Percentiles rank a stretch among this genome's conserved stretches.
Evolutionary conservation across 768 basidiomycete genomes (phyloP).

Genomic region (Boletus subparvulus): DNA sequence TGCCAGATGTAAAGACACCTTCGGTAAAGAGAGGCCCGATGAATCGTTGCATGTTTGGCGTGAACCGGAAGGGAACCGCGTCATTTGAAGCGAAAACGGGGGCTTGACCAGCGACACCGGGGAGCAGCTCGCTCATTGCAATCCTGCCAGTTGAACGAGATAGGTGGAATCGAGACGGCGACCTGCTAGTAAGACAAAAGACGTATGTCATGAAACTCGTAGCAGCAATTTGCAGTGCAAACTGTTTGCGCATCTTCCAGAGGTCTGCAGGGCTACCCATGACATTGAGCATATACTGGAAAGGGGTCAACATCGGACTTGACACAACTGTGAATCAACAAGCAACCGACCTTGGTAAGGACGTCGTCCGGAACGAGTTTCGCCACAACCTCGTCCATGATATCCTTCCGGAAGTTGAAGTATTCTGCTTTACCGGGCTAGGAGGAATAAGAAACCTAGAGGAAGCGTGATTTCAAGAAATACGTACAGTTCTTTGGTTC

Average conservation of each 20-base stretch:
- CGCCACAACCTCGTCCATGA: constrained; percentile 80
- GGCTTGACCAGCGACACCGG: constrained; percentile 55
- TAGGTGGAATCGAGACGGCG: constrained; percentile 82
- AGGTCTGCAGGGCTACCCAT: constrained; percentile 84
- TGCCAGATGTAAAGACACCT: constrained; percentile 80
- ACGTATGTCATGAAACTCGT: constrained; percentile 91
- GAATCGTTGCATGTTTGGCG: constrained; percentile 94
- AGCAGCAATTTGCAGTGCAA: constrained; percentile 84
- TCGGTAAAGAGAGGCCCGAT: constrained; percentile 87
- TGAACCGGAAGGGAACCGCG: constrained; percentile 93
- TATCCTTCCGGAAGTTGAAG: constrained; percentile 72
- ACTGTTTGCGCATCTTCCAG: constrained; percentile 98
- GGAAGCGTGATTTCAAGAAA: not conserved
- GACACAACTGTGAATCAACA: not conserved
- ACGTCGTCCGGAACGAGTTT: constrained; percentile 92
- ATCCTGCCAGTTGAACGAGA: constrained; percentile 89
- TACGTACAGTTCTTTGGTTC: constrained; percentile 40
- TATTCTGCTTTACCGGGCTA: constrained; percentile 67
- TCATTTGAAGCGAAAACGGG: constrained; percentile 76
- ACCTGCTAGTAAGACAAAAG: constrained; percentile 78
- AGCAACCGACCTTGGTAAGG: constrained; percentile 63
- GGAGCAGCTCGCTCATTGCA: constrained; percentile 90
- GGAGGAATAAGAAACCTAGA: not conserved
- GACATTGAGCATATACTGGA: constrained; percentile 85
- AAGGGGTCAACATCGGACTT: not conserved